phyloP scores from a whole-genome alignment of 2,329 filamentous ascomycete species.

The Ascochyta clinopodiicola region DNA sequence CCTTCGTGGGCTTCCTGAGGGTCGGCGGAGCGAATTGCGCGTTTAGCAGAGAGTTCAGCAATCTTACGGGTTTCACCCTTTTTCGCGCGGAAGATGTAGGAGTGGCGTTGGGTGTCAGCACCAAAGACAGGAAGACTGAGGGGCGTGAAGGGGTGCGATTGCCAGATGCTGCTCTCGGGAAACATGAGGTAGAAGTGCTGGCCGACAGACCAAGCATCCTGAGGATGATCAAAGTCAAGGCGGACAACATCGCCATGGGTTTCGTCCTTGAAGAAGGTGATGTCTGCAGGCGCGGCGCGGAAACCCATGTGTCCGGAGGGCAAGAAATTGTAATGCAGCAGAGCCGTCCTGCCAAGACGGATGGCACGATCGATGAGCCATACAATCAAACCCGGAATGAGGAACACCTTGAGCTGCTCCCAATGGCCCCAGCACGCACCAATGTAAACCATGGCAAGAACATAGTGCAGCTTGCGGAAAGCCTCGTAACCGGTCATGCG shows the following conservation, averaged over 20 bases:
- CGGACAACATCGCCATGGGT: slow-evolving; percentile 62
- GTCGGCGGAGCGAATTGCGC: slow-evolving; percentile 26
- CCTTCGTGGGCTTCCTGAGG: slow-evolving; percentile 31
- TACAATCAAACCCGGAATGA: slow-evolving; percentile 63
- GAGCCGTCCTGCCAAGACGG: slow-evolving; percentile 63
- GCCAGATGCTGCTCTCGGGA: slow-evolving; percentile 70
- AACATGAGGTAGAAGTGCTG: slow-evolving; percentile 78
- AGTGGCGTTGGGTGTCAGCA: slow-evolving; percentile 35
- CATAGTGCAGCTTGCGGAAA: slow-evolving; percentile 76
- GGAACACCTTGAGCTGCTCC: slow-evolving; percentile 59
- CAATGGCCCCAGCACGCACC: slow-evolving; percentile 80
- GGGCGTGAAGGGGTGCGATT: slow-evolving; percentile 71
- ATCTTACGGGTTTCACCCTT: slow-evolving; percentile 44
- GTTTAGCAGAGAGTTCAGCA: slow-evolving; percentile 38
- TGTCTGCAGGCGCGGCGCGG: slow-evolving; percentile 33
- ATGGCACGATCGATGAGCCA: slow-evolving; percentile 70
- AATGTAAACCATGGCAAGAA: slow-evolving; percentile 75
- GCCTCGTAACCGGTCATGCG: slow-evolving; percentile 75
- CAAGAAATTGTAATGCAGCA: slow-evolving; percentile 62
- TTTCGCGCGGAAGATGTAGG: slow-evolving; percentile 46
- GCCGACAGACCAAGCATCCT: slow-evolving; percentile 68
- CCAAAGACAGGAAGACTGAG: slow-evolving; percentile 36
- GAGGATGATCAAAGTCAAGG: slow-evolving; percentile 68
- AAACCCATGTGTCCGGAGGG: slow-evolving; percentile 42
- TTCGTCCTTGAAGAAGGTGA: slow-evolving; percentile 46